Base-by-base conservation (phyloP, 345 rosid species). In the Eucalyptus brandiana region DNA sequence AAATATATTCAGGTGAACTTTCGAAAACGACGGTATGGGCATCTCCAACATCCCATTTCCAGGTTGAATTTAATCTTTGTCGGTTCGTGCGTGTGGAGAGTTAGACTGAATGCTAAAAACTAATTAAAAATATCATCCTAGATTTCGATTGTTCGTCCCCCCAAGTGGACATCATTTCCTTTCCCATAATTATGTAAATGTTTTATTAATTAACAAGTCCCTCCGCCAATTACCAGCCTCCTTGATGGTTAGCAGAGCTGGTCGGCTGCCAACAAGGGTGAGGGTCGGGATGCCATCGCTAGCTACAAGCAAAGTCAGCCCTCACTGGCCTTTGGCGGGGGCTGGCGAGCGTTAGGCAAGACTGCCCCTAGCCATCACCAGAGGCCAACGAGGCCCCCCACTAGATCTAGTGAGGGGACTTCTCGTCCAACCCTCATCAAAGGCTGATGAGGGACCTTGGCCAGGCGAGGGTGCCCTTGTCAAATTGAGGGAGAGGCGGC, bases 311-410 rank as follows among this genome's bases (percentile, higher is more conserved):
- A 53, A 53, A 2, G 24, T 53, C 11, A 19, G 24, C 58, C 58
- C 58, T 53, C 58, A 53, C 1, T 2, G 10, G 24, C 58, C 58
- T 53, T 1, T 53, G 5, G 5, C 0, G 24, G 2, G 54, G 58
- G 24, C 58, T 53, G 11, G 58, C 5, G 1, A 53, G 11, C 5
- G 24, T 53, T 53, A 53, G 24, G 24, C 3, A 53, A 53, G 10
- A 2, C 58, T 53, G 58, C 24, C 24, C 24, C 58, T 19, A 53
- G 58, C 58, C 58, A 53, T 53, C 58, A 53, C 11, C 58, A 8
- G 1, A 53, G 58, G 58, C 58, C 2, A 53, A 53, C 24, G 11
- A 53, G 24, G 58, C 58, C 24, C 58, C 56, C 58, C 58, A 1
- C 58, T 53, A 53, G 24, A 53, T 1, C 24, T 19, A 53, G 4